phyloP scores from a whole-genome alignment of 106 monocot genomes.

The Dendrobium nobile region DNA sequence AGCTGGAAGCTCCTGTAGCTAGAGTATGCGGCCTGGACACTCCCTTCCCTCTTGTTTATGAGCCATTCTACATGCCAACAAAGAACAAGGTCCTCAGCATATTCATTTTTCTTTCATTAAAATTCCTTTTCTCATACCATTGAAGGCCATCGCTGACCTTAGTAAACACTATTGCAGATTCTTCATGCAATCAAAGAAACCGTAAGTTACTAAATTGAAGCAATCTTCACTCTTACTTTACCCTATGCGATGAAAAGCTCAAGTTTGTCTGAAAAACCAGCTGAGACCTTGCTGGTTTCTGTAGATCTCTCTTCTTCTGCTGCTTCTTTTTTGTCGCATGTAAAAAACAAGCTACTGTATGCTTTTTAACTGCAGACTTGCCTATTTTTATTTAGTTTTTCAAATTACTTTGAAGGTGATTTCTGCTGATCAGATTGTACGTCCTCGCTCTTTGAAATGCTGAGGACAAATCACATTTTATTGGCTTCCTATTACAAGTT shows the following conservation, averaged over 20 bases:
- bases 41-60: conserved; percentile 91
- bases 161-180: conserved; percentile 34
- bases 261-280: too few species aligned
- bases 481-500: too few species aligned
- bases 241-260: neutral
- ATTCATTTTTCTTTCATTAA: neutral
- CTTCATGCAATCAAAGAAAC: conserved; percentile 77
- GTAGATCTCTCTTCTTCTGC: neutral
- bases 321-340: too few species aligned
- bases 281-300: neutral
- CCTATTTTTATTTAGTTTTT: too few species aligned
- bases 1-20: conserved; percentile 91
- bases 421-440: too few species aligned
- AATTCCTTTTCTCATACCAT: neutral
- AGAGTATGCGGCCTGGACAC: conserved; percentile 88
- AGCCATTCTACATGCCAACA: conserved; percentile 89
- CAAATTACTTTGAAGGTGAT: too few species aligned
- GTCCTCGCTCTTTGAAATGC: too few species aligned
- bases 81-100: conserved; percentile 73
- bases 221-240: neutral
- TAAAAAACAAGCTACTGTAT: too few species aligned
- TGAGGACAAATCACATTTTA: too few species aligned
- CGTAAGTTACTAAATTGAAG: conserved; percentile 48
- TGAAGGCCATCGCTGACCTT: neutral
- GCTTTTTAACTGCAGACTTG: too few species aligned